phyloP scores from a whole-genome alignment of 345 rosid genomes.

The Chamaenerion angustifolium region DNA sequence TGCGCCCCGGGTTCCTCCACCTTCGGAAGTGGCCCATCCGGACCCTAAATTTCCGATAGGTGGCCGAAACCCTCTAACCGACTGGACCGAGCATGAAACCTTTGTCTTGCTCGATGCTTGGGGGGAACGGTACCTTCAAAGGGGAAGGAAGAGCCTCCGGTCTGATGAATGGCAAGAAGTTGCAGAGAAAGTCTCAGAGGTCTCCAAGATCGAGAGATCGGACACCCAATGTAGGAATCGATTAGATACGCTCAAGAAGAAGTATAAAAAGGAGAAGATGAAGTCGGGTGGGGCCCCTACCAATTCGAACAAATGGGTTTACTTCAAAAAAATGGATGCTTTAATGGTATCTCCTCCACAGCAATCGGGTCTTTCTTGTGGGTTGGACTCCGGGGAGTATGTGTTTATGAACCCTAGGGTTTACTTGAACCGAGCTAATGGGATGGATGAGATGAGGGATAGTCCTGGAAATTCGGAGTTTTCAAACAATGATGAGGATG shows the following conservation, averaged over 20 bases:
- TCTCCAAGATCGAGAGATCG: conserved; percentile 53
- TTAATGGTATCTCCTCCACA: conserved; percentile 50
- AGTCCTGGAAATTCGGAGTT: conserved; percentile 72
- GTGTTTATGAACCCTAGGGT: conserved; percentile 57
- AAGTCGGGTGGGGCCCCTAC: conserved; percentile 29
- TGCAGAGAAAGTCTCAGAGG: conserved; percentile 82
- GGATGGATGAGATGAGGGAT: conserved; percentile 82
- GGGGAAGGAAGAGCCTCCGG: conserved; percentile 80
- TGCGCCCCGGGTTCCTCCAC: conserved; percentile 53
- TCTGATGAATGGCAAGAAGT: conserved; percentile 95
- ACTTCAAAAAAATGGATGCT: conserved; percentile 76
- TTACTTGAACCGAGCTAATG: conserved; percentile 54
- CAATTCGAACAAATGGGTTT: conserved; percentile 61
- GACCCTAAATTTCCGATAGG: conserved; percentile 33
- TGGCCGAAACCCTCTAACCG: conserved; percentile 48
- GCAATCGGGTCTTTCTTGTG: conserved; percentile 76
- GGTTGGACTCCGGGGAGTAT: conserved; percentile 78
- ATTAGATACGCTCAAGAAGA: conserved; percentile 82
- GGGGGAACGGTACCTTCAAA: conserved; percentile 81
- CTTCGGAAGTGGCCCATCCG: conserved; percentile 7
- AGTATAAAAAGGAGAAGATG: conserved; percentile 78
- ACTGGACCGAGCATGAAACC: conserved; percentile 88
- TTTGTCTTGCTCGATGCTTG: conserved; percentile 74
- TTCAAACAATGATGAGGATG: conserved; percentile 39
- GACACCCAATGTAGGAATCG: conserved; percentile 85